Percentiles rank a stretch among this genome's conserved stretches.
phyloP scores from a whole-genome alignment of 441 rosid species.

The Jatropha podagrica region DNA sequence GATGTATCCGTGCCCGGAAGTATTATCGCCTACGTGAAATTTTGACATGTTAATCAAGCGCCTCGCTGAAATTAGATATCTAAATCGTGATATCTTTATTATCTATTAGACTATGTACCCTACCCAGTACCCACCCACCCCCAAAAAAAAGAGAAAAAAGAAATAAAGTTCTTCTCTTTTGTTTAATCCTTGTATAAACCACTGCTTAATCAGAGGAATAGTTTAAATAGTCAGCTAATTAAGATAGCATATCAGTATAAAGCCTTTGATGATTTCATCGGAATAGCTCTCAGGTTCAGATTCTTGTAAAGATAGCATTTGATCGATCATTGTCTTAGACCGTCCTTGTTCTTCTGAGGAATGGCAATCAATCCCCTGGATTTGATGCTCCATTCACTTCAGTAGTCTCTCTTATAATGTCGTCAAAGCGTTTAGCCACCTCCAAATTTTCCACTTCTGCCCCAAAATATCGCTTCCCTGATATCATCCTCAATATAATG shows the following conservation, averaged over 20 bases:
- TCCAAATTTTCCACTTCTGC: not conserved
- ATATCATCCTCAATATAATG: not conserved
- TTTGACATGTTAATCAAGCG: too few species aligned
- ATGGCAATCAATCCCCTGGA: slow-evolving; percentile 13
- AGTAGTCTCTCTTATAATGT: not conserved
- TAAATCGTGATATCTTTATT: too few species aligned
- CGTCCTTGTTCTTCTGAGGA: not conserved
- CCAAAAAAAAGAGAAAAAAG: too few species aligned
- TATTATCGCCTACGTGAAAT: slow-evolving; percentile 17
- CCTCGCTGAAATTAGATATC: too few species aligned
- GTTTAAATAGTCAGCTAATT: not conserved
- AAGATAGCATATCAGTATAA: slow-evolving; percentile 9
- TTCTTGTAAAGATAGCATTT: slow-evolving; percentile 22
- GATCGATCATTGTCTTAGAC: slow-evolving; percentile 22
- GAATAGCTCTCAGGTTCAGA: slow-evolving; percentile 25
- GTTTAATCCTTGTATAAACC: too few species aligned
- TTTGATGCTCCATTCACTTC: not conserved
- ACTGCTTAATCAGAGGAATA: too few species aligned
- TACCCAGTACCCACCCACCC: too few species aligned
- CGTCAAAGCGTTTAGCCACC: not conserved
- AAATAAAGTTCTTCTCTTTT: too few species aligned
- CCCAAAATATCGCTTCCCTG: slow-evolving; percentile 13
- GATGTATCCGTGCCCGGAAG: slow-evolving; percentile 28
- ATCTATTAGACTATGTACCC: too few species aligned
- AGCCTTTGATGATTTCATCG: slow-evolving; percentile 25